A percentile compares a stretch with the other conserved stretches of the same genome.
Conservation (phyloP, 176 grass and related monocot species). For the Triticum timopheevii region DNA sequence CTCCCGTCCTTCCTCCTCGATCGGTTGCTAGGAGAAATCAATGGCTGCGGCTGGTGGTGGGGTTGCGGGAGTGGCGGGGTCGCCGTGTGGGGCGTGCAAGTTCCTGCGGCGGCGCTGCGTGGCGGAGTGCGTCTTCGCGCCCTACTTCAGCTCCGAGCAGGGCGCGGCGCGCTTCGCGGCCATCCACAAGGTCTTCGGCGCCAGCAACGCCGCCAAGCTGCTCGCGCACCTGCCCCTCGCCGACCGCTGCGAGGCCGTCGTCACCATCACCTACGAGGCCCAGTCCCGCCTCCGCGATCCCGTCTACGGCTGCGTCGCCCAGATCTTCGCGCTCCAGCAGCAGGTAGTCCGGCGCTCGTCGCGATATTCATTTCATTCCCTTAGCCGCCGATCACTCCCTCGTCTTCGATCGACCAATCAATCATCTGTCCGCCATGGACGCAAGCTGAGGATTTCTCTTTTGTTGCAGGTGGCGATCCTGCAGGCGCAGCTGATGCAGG, state of each 20-base stretch:
- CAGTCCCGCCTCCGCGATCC: slow-evolving; percentile 80
- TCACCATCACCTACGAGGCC: slow-evolving; percentile 91
- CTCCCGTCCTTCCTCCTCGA: too few relatives aligned
- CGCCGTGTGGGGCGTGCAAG: slow-evolving; percentile 95
- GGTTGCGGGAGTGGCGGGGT: slow-evolving; percentile 14
- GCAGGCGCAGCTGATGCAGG: slow-evolving; percentile 89
- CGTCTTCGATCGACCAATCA: not conserved
- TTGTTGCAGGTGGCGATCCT: slow-evolving; percentile 67
- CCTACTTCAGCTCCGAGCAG: slow-evolving; percentile 88
- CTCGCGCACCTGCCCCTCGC: slow-evolving; percentile 75
- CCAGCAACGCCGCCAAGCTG: slow-evolving; percentile 97
- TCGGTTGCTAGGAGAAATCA: too few relatives aligned
- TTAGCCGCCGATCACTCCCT: too few relatives aligned
- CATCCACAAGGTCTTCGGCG: slow-evolving; percentile 96
- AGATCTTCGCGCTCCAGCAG: slow-evolving; percentile 95
- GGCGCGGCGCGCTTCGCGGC: slow-evolving; percentile 73
- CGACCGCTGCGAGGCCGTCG: slow-evolving; percentile 85
- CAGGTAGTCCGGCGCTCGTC: slow-evolving; percentile 30
- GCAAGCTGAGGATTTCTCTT: not conserved
- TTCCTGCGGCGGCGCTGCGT: slow-evolving; percentile 83
- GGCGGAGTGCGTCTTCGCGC: slow-evolving; percentile 86
- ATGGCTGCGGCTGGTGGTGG: too few relatives aligned
- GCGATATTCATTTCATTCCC: too few relatives aligned
- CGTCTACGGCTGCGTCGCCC: slow-evolving; percentile 78
- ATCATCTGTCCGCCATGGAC: not conserved